Conservation (phyloP, 1,139 yeast species). For the Saccharomyces hybrid region DNA sequence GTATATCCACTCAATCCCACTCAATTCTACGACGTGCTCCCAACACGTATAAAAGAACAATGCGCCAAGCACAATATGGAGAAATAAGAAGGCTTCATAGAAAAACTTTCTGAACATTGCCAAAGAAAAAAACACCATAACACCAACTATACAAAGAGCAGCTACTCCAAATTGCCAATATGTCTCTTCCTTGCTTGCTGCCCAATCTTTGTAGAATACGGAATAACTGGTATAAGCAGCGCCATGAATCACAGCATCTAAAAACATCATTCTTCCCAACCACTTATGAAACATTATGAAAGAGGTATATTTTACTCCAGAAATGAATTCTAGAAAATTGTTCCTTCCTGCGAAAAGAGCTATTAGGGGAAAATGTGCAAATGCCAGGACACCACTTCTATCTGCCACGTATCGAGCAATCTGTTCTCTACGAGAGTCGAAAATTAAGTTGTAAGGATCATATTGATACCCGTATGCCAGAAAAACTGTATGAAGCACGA, state of each 20-base stretch:
- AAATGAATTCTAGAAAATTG: constrained; percentile 51
- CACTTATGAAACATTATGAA: constrained; percentile 59
- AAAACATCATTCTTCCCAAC: constrained; percentile 43
- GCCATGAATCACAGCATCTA: constrained; percentile 41
- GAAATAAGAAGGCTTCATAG: constrained; percentile 56
- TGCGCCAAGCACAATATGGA: constrained; percentile 53
- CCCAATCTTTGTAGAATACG: constrained; percentile 8
- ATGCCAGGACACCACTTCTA: constrained; percentile 47
- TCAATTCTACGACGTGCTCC: constrained; percentile 44
- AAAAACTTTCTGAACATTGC: constrained; percentile 43
- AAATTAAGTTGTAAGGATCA: constrained; percentile 38
- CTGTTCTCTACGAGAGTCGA: constrained; percentile 37
- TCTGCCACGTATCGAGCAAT: constrained; percentile 34
- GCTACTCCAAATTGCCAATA: constrained; percentile 45
- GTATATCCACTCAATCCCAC: constrained; percentile 41
- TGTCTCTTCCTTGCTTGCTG: constrained; percentile 7
- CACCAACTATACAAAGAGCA: constrained; percentile 35
- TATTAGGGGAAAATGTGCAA: constrained; percentile 43
- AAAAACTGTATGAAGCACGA: constrained; percentile 39
- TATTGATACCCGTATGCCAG: constrained; percentile 33
- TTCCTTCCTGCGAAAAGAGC: constrained; percentile 56
- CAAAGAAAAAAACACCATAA: constrained; percentile 42
- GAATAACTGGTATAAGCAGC: constrained; percentile 36
- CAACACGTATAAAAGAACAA: constrained; percentile 52
- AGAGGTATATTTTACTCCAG: constrained; percentile 57